phyloP scores from a whole-genome alignment of 2,329 filamentous ascomycete genomes.

The Pyrenochaeta sp. region DNA sequence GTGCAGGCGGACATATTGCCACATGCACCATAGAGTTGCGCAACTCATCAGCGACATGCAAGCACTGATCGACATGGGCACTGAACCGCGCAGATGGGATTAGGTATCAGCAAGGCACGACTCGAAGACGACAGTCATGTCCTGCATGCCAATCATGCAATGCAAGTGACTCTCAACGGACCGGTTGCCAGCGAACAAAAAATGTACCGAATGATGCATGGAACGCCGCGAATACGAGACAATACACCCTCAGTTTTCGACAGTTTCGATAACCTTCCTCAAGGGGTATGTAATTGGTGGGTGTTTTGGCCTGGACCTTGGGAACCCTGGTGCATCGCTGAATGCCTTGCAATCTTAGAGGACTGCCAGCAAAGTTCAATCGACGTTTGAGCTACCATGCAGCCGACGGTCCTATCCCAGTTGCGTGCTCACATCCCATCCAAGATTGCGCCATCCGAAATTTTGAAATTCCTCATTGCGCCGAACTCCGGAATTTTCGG shows the following conservation, averaged over 20 bases:
- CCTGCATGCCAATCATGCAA: conserved; percentile 20
- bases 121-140: conserved; percentile 18
- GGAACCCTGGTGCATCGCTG: conserved; percentile 7
- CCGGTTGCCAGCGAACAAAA: conserved; percentile 27
- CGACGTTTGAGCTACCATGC: conserved; percentile 29
- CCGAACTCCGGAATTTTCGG: not conserved
- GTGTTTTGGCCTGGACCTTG: conserved; percentile 12
- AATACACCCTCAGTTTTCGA: conserved; percentile 2
- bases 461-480: not conserved
- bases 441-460: conserved; percentile 1
- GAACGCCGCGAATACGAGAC: conserved; percentile 19
- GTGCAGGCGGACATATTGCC: conserved; percentile 17
- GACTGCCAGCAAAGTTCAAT: conserved; percentile 17
- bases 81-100: conserved; percentile 13
- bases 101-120: conserved; percentile 19
- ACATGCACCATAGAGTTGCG: conserved; percentile 9
- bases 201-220: conserved; percentile 20
- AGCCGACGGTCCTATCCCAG: conserved; percentile 26
- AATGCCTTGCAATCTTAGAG: conserved; percentile 28
- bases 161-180: conserved; percentile 22
- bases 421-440: not conserved
- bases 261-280: not conserved
- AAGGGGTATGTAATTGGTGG: conserved; percentile 2
- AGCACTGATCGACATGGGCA: conserved; percentile 3
- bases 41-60: conserved; percentile 3